phyloP scores from a whole-genome alignment of 331 rosid genomes.

The Rhamnella rubrinervis region DNA sequence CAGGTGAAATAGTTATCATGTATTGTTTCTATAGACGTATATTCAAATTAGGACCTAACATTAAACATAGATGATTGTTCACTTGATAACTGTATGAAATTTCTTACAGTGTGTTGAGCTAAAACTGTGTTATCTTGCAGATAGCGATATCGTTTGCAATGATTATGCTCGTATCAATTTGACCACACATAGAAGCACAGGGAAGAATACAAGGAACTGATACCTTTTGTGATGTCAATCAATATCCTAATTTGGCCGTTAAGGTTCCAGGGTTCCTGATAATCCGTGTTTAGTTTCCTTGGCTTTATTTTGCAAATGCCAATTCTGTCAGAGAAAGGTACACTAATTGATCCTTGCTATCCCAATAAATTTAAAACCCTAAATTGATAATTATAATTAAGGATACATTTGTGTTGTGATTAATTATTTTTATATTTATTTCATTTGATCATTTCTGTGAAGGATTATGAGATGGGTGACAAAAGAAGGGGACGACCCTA shows the following conservation, averaged over 20 bases:
- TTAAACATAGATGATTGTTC: no score
- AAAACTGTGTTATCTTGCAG: not conserved
- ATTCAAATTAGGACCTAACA: no score
- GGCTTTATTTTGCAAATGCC: not conserved
- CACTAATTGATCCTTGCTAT: no score
- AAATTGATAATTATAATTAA: slow-evolving; percentile 8
- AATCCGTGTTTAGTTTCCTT: not conserved
- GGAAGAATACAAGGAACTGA: slow-evolving; percentile 11
- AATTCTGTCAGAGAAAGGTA: slow-evolving; percentile 7
- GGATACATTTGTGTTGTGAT: slow-evolving; percentile 27
- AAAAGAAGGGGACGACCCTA: no score
- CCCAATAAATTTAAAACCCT: not conserved
- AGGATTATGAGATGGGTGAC: no score
- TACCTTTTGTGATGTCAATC: slow-evolving; percentile 2
- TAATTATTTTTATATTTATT: no score
- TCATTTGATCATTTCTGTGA: no score
- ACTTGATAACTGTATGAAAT: no score
- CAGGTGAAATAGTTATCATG: no score
- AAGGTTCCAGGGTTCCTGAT: not conserved
- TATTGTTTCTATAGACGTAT: no score
- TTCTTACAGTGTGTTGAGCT: no score
- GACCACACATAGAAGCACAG: not conserved
- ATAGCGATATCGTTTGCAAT: not conserved
- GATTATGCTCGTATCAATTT: not conserved
- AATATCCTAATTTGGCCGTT: not conserved